These are phyloP conservation scores for Quercus bicolor DNA, from an alignment of 306 rosid species.

Conservation along the genomic window DNA sequence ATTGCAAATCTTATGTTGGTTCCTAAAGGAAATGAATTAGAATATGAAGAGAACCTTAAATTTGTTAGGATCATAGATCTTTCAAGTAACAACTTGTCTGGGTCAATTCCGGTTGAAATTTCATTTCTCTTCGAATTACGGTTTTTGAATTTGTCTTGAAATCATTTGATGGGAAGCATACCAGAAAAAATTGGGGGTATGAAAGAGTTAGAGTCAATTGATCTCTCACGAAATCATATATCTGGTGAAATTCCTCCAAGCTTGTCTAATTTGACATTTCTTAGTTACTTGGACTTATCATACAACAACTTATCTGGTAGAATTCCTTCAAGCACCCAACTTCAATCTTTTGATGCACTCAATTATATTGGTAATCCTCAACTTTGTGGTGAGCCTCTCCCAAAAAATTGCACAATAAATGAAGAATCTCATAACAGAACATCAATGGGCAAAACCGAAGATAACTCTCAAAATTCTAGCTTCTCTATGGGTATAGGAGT, in stretches of 20 bases:
- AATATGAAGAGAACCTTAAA: too few relatives aligned
- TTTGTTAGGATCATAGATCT: too few relatives aligned
- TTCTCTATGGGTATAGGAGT: conserved; percentile 16
- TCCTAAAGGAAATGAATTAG: too few relatives aligned
- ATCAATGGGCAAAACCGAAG: too few relatives aligned
- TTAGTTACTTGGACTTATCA: not conserved
- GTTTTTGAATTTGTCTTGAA: not conserved
- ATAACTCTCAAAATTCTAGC: too few relatives aligned
- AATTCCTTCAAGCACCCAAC: conserved; percentile 2
- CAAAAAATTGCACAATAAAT: too few relatives aligned
- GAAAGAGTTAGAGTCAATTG: not conserved
- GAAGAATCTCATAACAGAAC: too few relatives aligned
- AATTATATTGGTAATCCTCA: not conserved
- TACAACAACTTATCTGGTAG: not conserved
- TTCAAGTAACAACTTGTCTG: too few relatives aligned
- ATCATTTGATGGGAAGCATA: not conserved
- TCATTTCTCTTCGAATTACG: not conserved
- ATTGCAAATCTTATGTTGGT: too few relatives aligned
- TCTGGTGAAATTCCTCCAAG: not conserved
- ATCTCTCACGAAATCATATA: not conserved
- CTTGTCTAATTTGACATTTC: not conserved
- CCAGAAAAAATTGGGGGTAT: not conserved
- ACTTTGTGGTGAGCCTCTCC: not conserved
- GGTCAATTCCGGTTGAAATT: too few relatives aligned
- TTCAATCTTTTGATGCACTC: not conserved